Percentiles rank a stretch among this genome's conserved stretches.
These are phyloP conservation scores for Setaria viridis DNA, from an alignment of 202 grass and related monocot species.

Conservation along the genomic window DNA sequence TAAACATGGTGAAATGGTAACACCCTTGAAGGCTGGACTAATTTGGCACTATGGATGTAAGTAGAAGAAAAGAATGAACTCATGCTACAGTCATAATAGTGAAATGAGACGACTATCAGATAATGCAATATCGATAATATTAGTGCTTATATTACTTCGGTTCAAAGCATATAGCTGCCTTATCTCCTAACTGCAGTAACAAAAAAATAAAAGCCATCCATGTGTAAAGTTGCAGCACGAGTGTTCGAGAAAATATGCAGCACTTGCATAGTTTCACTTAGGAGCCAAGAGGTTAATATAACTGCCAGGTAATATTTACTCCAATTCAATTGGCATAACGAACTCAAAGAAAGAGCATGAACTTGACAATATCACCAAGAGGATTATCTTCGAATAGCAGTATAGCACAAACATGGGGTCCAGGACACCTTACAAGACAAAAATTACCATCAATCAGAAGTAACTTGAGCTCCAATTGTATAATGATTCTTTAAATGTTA, in stretches of 20 bases:
- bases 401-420: not conserved
- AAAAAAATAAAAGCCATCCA: not conserved
- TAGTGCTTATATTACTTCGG: not conserved
- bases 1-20: not conserved
- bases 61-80: not conserved
- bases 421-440: conserved; percentile 9
- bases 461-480: conserved; percentile 9
- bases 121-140: not conserved
- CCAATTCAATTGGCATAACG: not conserved
- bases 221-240: not conserved
- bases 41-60: not conserved
- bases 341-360: conserved; percentile 19
- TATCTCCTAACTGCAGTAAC: not conserved
- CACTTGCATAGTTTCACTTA: not conserved
- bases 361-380: not conserved
- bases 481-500: not conserved
- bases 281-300: not conserved
- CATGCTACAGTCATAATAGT: not conserved
- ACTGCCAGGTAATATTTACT: not conserved
- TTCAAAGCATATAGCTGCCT: not conserved
- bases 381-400: not conserved
- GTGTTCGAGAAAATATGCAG: not conserved
- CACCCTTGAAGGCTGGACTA: not conserved
- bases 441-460: not conserved
- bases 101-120: not conserved